A percentile compares a stretch with the other conserved stretches of the same genome.
Evolutionary conservation across 306 rosid genomes (phyloP).

Genomic region (Trifolium repens): DNA sequence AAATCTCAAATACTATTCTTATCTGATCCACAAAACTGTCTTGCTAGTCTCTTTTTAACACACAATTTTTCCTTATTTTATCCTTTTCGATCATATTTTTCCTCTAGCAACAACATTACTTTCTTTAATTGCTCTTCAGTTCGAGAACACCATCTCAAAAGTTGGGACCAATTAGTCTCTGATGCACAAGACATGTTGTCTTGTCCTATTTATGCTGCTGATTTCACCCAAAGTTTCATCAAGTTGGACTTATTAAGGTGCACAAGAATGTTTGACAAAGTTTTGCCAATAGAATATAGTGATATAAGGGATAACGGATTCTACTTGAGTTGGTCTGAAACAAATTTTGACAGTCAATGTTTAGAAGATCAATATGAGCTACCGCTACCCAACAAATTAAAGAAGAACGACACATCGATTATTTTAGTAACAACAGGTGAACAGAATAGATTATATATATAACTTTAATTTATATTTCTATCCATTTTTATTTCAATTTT

Average conservation of each 20-base stretch:
- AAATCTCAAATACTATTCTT: background rate
- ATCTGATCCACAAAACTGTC: slow-evolving; percentile 19
- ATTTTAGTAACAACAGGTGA: background rate
- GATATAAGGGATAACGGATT: background rate
- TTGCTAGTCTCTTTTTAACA: background rate
- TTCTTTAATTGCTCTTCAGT: slow-evolving; percentile 17
- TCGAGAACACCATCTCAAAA: background rate
- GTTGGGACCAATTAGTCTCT: background rate
- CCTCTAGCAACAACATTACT: background rate
- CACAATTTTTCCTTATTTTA: slow-evolving; percentile 16
- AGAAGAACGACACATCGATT: background rate
- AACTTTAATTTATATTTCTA: background rate
- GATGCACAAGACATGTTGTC: background rate
- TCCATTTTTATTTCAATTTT: background rate
- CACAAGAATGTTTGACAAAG: background rate
- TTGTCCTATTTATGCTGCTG: background rate
- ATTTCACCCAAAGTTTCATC: background rate
- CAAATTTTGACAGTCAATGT: background rate
- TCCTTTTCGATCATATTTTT: background rate
- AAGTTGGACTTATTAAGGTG: background rate
- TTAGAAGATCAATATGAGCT: background rate
- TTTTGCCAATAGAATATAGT: background rate
- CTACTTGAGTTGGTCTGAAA: background rate
- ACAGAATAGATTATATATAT: background rate
- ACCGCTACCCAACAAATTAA: background rate